Conservation (phyloP, 371 early-diverging fungal genomes). For the Choanephora cucurbitarum region DNA sequence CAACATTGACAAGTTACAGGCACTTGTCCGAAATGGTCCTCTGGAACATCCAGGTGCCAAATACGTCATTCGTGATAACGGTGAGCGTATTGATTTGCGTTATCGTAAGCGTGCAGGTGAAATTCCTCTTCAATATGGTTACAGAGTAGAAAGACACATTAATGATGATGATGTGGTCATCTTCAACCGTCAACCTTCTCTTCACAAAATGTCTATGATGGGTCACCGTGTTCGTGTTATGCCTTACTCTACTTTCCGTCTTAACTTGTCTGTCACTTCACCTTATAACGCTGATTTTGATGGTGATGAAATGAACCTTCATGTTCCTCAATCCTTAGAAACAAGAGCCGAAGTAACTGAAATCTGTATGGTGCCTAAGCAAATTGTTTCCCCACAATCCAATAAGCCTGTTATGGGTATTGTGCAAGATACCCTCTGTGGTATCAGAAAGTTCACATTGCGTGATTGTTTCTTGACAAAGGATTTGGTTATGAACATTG, state of each 20-base stretch:
- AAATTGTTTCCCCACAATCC: constrained; percentile 98
- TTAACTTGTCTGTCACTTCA: constrained; percentile 98
- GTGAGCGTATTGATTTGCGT: constrained; percentile 96
- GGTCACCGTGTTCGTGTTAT: constrained; percentile 98
- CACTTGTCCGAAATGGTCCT: constrained; percentile 96
- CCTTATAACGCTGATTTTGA: constrained; percentile 99
- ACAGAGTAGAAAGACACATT: constrained; percentile 98
- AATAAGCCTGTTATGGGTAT: constrained; percentile 99
- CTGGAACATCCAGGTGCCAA: constrained; percentile 99
- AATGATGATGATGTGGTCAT: constrained; percentile 97
- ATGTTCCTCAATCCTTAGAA: constrained; percentile 98
- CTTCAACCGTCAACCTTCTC: constrained; percentile 99
- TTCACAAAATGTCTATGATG: constrained; percentile 99
- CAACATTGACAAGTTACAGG: constrained; percentile 92
- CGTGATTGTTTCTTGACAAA: constrained; percentile 93
- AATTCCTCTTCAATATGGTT: constrained; percentile 91
- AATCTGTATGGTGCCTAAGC: constrained; percentile 97
- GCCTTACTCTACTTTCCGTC: constrained; percentile 99
- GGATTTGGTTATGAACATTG: constrained; percentile 93
- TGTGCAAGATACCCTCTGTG: constrained; percentile 99
- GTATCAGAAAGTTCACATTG: constrained; percentile 94
- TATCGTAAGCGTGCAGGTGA: constrained; percentile 90
- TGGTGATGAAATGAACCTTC: constrained; percentile 99
- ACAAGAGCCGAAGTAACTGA: constrained; percentile 95
- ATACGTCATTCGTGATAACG: constrained; percentile 97